Conservation (phyloP, 805 yeast genomes). For the Suhomyces sp. region DNA sequence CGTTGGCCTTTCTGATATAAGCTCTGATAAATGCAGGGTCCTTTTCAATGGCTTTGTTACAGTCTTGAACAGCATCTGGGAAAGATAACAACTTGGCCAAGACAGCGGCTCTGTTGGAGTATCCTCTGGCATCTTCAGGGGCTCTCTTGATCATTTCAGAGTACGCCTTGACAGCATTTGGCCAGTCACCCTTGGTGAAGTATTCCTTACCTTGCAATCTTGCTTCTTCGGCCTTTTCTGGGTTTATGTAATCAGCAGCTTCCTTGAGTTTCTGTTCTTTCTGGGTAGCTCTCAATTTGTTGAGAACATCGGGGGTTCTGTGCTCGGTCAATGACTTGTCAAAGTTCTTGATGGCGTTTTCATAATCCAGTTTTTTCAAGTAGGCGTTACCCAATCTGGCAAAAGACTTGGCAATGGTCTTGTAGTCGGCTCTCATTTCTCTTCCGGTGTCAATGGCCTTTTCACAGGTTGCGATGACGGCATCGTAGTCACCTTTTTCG, state of each 20-base stretch:
- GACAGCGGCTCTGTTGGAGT: constrained; percentile 97
- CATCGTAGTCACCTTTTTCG: constrained; percentile 89
- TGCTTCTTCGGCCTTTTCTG: constrained; percentile 93
- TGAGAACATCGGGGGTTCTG: constrained; percentile 89
- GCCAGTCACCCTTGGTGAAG: constrained; percentile 94
- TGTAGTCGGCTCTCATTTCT: constrained; percentile 87
- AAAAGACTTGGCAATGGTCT: constrained; percentile 85
- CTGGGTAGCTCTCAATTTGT: constrained; percentile 83
- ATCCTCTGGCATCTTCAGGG: constrained; percentile 96
- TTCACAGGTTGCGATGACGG: constrained; percentile 77
- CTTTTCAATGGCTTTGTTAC: constrained; percentile 81
- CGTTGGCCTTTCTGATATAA: constrained; percentile 93
- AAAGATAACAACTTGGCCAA: constrained; percentile 90
- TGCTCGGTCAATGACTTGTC: constrained; percentile 95
- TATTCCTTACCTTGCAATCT: constrained; percentile 87
- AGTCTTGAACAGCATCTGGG: constrained; percentile 94
- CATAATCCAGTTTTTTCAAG: constrained; percentile 68
- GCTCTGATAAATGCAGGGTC: constrained; percentile 93
- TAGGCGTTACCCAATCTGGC: constrained; percentile 87
- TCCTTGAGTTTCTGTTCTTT: constrained; percentile 79
- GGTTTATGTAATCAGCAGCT: constrained; percentile 75
- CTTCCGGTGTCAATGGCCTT: constrained; percentile 87
- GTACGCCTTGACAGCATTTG: constrained; percentile 90
- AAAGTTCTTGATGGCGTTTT: constrained; percentile 70
- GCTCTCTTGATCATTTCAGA: constrained; percentile 95